Evolutionary conservation across 257 asterid genomes (phyloP).

Genomic region (Nemophila menziesii): DNA sequence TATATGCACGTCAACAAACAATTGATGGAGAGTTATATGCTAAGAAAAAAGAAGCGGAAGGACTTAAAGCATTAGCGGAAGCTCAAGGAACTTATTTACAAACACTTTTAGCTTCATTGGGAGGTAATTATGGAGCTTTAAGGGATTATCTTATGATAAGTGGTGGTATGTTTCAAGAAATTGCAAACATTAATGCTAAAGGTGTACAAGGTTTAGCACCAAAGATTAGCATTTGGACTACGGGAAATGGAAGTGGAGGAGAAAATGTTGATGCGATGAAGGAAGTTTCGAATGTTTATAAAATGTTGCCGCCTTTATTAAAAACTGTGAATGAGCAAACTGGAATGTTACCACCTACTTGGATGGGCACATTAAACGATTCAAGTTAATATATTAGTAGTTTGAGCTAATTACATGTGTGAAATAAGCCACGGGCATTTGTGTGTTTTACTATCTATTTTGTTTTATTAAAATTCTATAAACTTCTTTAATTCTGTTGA

Average conservation of each 20-base stretch:
- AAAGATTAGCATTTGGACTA: slow-evolving; percentile 6
- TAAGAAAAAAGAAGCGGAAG: slow-evolving; percentile 3
- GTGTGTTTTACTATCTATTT: no score
- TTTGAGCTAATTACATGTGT: no score
- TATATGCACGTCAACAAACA: background rate
- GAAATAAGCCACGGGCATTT: no score
- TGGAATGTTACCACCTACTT: no score
- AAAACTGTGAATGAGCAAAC: no score
- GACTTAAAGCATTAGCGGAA: slow-evolving; percentile 1
- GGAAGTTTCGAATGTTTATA: slow-evolving; percentile 1
- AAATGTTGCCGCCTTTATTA: no score
- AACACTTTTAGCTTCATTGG: background rate
- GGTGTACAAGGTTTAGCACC: slow-evolving; percentile 3
- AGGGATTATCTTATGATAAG: slow-evolving; percentile 5
- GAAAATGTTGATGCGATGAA: slow-evolving; percentile 1
- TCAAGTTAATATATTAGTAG: no score
- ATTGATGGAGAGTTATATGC: slow-evolving; percentile 2
- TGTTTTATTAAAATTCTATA: no score
- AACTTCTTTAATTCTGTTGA: background rate
- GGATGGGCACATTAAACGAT: no score
- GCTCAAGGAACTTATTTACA: slow-evolving; percentile 1
- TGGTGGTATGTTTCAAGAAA: slow-evolving; percentile 7
- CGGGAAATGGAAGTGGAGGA: slow-evolving; percentile 3
- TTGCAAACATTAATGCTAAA: slow-evolving; percentile 1
- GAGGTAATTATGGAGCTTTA: slow-evolving; percentile 2